A percentile compares a stretch with the other conserved stretches of the same genome.
Evolutionary conservation across 345 rosid species (phyloP).

Genomic region (Citropsis articulata): DNA sequence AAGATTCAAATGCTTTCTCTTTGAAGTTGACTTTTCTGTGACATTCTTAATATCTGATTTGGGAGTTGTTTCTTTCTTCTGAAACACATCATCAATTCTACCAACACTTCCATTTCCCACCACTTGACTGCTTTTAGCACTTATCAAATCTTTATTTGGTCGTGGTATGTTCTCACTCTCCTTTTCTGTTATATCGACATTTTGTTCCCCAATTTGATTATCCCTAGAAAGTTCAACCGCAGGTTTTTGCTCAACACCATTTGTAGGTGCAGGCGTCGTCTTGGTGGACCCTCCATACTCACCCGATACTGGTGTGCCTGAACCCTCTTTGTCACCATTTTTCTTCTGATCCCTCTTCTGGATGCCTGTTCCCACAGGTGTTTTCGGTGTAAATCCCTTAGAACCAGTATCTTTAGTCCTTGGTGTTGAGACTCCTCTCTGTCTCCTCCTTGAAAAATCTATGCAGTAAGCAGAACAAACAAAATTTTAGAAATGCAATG

Average conservation of each 20-base stretch:
- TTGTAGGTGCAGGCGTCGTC: conserved; percentile 23
- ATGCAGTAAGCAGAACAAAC: conserved; percentile 5
- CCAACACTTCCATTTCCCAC: conserved; percentile 36
- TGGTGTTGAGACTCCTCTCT: conserved; percentile 38
- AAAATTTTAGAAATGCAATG: not conserved
- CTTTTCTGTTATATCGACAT: conserved; percentile 20
- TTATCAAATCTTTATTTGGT: conserved; percentile 9
- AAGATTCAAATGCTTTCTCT: conserved; percentile 13
- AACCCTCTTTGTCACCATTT: conserved; percentile 39
- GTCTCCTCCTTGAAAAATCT: conserved; percentile 78
- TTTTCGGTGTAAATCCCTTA: conserved; percentile 49
- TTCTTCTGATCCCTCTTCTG: conserved; percentile 44
- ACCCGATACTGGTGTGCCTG: conserved; percentile 14
- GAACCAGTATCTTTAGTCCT: conserved; percentile 46
- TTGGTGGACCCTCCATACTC: conserved; percentile 21
- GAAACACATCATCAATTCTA: conserved; percentile 14
- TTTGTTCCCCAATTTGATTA: conserved; percentile 26
- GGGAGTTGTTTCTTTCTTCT: conserved; percentile 18
- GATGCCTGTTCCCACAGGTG: conserved; percentile 39
- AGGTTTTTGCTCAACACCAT: conserved; percentile 31
- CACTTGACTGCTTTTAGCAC: conserved; percentile 12
- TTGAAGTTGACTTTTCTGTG: conserved; percentile 17
- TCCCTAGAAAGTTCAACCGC: conserved; percentile 23
- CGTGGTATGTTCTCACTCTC: conserved; percentile 17
- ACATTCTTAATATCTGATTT: conserved; percentile 19